These are phyloP conservation scores for Medicago lupulina DNA, from an alignment of 306 rosid genomes.

Conservation along the genomic window DNA sequence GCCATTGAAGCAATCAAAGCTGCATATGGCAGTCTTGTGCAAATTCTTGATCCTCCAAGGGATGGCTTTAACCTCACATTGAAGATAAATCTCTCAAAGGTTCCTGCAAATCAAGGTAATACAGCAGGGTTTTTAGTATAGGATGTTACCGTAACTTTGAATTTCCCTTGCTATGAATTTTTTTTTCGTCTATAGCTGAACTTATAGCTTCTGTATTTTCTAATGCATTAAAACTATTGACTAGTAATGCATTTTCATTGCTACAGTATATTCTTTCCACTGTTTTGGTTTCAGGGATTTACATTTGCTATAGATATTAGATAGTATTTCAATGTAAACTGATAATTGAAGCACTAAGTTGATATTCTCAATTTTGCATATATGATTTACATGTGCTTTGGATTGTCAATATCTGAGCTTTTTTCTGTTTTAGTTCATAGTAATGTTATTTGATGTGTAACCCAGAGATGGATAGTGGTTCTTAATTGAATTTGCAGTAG, in stretches of 20 bases:
- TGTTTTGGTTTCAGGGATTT: constrained; percentile 9
- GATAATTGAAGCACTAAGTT: constrained; percentile 18
- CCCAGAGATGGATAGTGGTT: neutral
- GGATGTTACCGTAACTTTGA: constrained; percentile 52
- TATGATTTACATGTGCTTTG: constrained; percentile 12
- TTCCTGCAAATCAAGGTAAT: constrained; percentile 93
- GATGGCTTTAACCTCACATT: constrained; percentile 97
- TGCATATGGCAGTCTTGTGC: constrained; percentile 72
- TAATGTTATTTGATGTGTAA: constrained; percentile 10
- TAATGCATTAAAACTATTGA: neutral
- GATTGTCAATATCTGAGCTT: constrained; percentile 4
- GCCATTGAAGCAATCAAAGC: constrained; percentile 94
- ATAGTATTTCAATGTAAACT: constrained; percentile 15
- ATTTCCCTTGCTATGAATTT: constrained; percentile 7
- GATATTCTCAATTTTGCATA: constrained; percentile 14
- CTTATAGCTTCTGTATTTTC: constrained; percentile 21
- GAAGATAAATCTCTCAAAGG: constrained; percentile 78
- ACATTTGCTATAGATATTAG: constrained; percentile 12
- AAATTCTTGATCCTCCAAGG: constrained; percentile 96
- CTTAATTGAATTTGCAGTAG: constrained; percentile 10
- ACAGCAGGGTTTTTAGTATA: constrained; percentile 54
- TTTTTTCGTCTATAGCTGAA: constrained; percentile 35
- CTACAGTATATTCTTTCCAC: neutral
- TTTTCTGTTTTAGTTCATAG: neutral
- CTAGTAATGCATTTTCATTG: neutral